Base-by-base conservation (phyloP, 2,329 filamentous ascomycete genomes). In the Neofusicoccum umdonicola region DNA sequence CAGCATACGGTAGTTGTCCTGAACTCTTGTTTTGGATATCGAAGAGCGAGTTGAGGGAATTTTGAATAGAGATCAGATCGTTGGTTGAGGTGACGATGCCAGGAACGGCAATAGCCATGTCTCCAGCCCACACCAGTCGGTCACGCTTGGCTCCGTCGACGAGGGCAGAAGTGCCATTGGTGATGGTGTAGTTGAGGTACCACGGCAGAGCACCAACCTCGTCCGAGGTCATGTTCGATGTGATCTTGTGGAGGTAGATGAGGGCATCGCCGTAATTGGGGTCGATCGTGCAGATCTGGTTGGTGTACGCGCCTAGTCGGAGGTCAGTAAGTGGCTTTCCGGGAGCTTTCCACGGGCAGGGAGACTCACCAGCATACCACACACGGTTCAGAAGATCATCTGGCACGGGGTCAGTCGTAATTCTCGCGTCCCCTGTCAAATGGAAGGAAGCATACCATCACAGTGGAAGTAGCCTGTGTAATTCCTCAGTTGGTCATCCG, bases 21-120 rank as follows among this genome's bases (percentile, higher is more conserved):
- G 74, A 12, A 74, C 74, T 44, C 54, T 57, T 56, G 62, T 64
- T 39, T 19, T 65, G 54, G 31, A 61, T 45, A 27, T 60, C 54
- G 44, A 60, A 65, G 44, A 65, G 47, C 37, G 45, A 50, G 22
- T 51, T 45, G 76, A 77, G 68, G 3, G 81, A 80, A 68, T 82
- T 82, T 60, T 75, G 48, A 0, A 82, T 77, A 61, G 80, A 81
- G 12, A 82, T 77, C 31, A 83, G 66, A 62, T 82, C 77, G 2
- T 79, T 79, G n/a, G 77, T 74, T 54, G 77, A 80, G 1, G 51
- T 34, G n/a, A 65, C 48, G 17, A 61, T 22, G 13, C 37, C 77
- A 76, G 57, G 80, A 0, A 83, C 79, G 2, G 82, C 81, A 60
- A 83, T 78, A 0, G 80, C 82, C 81, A 84, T 83, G 60, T 83